These are phyloP conservation scores for Dendryphion nanum DNA, from an alignment of 2,329 filamentous ascomycete species.

Conservation along the genomic window DNA sequence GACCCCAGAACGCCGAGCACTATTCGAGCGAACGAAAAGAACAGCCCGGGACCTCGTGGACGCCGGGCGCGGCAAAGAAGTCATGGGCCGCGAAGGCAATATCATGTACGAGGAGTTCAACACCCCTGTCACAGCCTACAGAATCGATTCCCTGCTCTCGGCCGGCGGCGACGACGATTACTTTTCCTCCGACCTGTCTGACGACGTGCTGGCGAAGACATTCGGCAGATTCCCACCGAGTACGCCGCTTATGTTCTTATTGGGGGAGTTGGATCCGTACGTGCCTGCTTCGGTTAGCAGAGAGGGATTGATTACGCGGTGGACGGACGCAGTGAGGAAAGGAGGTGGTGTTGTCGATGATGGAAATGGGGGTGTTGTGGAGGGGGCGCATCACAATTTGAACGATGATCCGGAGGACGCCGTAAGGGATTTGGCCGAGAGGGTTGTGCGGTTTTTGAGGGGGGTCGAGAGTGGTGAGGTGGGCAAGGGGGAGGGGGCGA, in stretches of 20 bases:
- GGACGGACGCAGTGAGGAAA: constrained; percentile 48
- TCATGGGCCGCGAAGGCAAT: constrained; percentile 47
- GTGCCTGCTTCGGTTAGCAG: constrained; percentile 61
- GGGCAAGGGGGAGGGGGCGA: not conserved
- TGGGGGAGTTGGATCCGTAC: constrained; percentile 65
- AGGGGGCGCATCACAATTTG: constrained; percentile 53
- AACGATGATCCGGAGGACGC: constrained; percentile 47
- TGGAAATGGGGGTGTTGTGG: constrained; percentile 48
- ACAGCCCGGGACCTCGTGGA: constrained; percentile 56
- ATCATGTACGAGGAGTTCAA: constrained; percentile 25
- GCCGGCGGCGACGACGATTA: constrained; percentile 76
- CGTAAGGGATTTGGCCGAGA: constrained; percentile 49
- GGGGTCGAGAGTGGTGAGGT: constrained; percentile 7
- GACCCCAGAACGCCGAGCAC: constrained; percentile 2
- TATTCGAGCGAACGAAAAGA: constrained; percentile 32
- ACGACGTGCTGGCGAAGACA: constrained; percentile 57
- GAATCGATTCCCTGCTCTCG: constrained; percentile 59
- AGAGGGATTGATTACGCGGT: constrained; percentile 56
- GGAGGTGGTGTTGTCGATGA: constrained; percentile 51
- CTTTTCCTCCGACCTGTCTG: constrained; percentile 76
- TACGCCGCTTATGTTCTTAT: constrained; percentile 62
- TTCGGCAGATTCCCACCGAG: constrained; percentile 60
- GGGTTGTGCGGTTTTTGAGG: constrained; percentile 52
- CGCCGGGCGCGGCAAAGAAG: constrained; percentile 54
- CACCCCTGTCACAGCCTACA: constrained; percentile 53